phyloP scores from a whole-genome alignment of 768 basidiomycete genomes.

The Xerocomus brunneocitrinus region DNA sequence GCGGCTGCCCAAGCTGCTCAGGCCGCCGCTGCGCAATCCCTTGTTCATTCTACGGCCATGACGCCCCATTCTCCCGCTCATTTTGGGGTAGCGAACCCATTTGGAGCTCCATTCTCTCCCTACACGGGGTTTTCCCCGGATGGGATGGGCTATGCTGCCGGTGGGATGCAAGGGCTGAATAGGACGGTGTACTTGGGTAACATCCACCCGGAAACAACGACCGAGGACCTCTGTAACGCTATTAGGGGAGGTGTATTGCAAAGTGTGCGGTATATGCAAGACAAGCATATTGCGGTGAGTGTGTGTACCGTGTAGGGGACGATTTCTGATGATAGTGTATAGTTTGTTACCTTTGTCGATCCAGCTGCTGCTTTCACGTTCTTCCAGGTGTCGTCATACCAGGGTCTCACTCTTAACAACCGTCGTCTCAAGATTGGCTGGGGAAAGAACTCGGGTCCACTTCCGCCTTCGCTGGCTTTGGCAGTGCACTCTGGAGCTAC shows the following conservation, averaged over 20 bases:
- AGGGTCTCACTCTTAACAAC: conserved; percentile 88
- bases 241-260: conserved; percentile 96
- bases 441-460: conserved; percentile 93
- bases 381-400: conserved; percentile 86
- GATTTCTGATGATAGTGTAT: conserved; percentile 3
- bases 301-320: neutral
- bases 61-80: conserved; percentile 28
- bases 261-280: conserved; percentile 91
- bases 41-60: conserved; percentile 47
- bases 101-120: conserved; percentile 37
- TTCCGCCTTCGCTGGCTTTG: conserved; percentile 77
- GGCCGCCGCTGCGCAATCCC: conserved; percentile 76
- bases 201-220: conserved; percentile 92
- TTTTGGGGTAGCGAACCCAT: conserved; percentile 29
- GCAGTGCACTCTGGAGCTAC: conserved; percentile 92
- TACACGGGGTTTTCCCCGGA: conserved; percentile 53
- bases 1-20: conserved; percentile 84
- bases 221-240: conserved; percentile 94
- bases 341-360: conserved; percentile 97
- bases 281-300: conserved; percentile 94
- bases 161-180: conserved; percentile 62
- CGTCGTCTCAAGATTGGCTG: conserved; percentile 95
- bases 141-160: conserved; percentile 27
- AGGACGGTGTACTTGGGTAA: conserved; percentile 94
- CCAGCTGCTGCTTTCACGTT: conserved; percentile 90